phyloP scores from a whole-genome alignment of 345 rosid genomes.

The Lagerstroemia speciosa region DNA sequence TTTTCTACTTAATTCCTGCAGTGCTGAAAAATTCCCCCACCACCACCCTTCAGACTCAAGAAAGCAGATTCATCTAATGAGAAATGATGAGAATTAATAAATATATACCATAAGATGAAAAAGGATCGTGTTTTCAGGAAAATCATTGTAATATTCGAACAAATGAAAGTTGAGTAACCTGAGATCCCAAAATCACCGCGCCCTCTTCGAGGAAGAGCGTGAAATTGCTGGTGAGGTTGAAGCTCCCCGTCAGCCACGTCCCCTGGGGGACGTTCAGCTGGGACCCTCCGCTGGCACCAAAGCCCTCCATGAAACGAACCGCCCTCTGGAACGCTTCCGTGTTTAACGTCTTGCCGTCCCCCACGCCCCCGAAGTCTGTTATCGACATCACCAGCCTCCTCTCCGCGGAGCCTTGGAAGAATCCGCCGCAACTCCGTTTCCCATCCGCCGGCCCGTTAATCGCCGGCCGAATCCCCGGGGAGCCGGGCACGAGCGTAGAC shows the following conservation, averaged over 20 bases:
- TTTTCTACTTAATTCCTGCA: too few species aligned
- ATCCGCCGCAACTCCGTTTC: conserved; percentile 26
- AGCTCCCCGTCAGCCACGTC: conserved; percentile 83
- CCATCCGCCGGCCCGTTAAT: background rate
- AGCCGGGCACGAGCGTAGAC: conserved; percentile 13
- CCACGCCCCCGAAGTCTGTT: conserved; percentile 78
- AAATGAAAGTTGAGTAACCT: conserved; percentile 29
- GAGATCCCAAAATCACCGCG: conserved; percentile 81
- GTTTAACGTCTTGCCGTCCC: conserved; percentile 70
- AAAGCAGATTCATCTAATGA: too few species aligned
- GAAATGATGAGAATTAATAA: too few species aligned
- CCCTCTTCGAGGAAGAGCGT: conserved; percentile 75
- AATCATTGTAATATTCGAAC: background rate
- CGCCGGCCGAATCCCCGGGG: conserved; percentile 3
- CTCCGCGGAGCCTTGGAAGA: conserved; percentile 20
- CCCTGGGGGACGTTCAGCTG: conserved; percentile 80
- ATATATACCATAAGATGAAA: too few species aligned
- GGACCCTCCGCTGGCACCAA: conserved; percentile 43
- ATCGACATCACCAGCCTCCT: conserved; percentile 64
- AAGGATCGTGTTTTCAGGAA: background rate
- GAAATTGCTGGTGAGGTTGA: conserved; percentile 89
- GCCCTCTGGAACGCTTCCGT: conserved; percentile 72
- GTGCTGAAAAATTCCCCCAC: too few species aligned
- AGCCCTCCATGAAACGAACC: conserved; percentile 37
- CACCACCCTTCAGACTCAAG: too few species aligned